These are phyloP conservation scores for Cladophialophora yegresii DNA, from an alignment of 2,329 filamentous ascomycete genomes.

Conservation along the genomic window DNA sequence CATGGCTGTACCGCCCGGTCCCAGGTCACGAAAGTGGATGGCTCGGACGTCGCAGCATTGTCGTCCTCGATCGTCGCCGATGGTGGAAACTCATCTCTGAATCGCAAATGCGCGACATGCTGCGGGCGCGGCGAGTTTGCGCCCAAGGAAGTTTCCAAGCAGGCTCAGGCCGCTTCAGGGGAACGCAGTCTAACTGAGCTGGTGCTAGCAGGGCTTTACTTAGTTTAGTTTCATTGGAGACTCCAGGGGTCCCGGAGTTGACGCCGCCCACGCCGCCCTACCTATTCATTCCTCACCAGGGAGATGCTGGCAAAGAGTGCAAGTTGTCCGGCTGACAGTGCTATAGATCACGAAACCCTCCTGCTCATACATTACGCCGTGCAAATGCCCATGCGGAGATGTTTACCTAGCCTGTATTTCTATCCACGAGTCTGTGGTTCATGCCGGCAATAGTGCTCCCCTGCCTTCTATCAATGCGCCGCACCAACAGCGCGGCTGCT, in stretches of 20 bases:
- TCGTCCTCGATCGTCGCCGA: not conserved
- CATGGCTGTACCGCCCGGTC: not conserved
- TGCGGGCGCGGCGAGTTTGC: not conserved
- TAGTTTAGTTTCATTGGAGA: too few species aligned
- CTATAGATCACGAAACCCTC: not conserved
- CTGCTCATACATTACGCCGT: too few species aligned
- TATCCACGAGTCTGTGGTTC: too few species aligned
- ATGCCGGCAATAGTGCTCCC: too few species aligned
- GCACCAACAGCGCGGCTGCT: too few species aligned
- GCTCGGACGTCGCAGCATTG: too few species aligned
- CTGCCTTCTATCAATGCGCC: too few species aligned
- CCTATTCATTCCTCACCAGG: too few species aligned
- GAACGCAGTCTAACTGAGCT: not conserved
- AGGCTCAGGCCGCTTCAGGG: not conserved
- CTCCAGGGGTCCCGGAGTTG: too few species aligned
- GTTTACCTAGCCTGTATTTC: not conserved
- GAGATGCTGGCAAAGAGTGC: too few species aligned
- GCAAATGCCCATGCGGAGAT: not conserved
- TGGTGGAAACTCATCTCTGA: not conserved
- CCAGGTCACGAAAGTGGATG: not conserved
- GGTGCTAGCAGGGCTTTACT: not conserved
- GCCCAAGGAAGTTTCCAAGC: not conserved
- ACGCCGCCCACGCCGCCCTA: too few species aligned
- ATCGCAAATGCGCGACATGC: not conserved
- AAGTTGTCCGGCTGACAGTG: too few species aligned